Conservation (phyloP, 768 basidiomycete genomes). For the Cyathus striatus region DNA sequence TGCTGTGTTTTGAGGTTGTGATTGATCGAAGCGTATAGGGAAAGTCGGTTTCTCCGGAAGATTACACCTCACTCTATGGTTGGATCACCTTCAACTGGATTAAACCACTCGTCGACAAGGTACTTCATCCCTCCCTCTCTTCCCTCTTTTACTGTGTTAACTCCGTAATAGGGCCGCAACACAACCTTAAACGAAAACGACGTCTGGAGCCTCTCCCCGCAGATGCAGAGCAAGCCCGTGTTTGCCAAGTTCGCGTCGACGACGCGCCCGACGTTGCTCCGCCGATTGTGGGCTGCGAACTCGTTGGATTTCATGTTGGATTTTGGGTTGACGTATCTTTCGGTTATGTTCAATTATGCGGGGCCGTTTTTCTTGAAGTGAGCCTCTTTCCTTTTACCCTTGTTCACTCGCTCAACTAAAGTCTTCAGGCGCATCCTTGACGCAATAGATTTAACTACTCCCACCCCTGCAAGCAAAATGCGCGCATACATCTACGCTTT, state of each 20-base stretch:
- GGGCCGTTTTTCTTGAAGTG: slow-evolving; percentile 84
- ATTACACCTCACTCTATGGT: slow-evolving; percentile 66
- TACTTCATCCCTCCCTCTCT: slow-evolving; percentile 13
- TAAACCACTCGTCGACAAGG: slow-evolving; percentile 52
- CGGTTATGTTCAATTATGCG: slow-evolving; percentile 73
- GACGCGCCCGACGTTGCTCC: background rate
- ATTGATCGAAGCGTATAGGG: slow-evolving; percentile 30
- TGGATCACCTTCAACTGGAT: slow-evolving; percentile 77
- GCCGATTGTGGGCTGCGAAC: background rate
- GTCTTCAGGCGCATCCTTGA: slow-evolving; percentile 50
- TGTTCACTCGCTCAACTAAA: background rate
- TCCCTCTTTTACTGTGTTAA: background rate
- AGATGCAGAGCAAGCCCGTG: background rate
- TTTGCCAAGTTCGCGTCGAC: background rate
- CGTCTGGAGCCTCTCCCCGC: slow-evolving; percentile 16
- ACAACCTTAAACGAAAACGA: slow-evolving; percentile 60
- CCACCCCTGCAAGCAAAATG: slow-evolving; percentile 45
- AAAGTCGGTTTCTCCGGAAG: slow-evolving; percentile 58
- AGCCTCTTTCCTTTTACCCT: slow-evolving; percentile 11
- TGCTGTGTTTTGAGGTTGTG: background rate
- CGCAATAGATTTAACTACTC: slow-evolving; percentile 37
- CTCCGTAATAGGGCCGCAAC: slow-evolving; percentile 29
- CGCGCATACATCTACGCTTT: slow-evolving; percentile 76
- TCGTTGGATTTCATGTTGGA: slow-evolving; percentile 35
- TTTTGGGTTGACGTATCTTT: slow-evolving; percentile 59